phyloP scores from a whole-genome alignment of 257 asterid species.

The Ligustrum vulgare region DNA sequence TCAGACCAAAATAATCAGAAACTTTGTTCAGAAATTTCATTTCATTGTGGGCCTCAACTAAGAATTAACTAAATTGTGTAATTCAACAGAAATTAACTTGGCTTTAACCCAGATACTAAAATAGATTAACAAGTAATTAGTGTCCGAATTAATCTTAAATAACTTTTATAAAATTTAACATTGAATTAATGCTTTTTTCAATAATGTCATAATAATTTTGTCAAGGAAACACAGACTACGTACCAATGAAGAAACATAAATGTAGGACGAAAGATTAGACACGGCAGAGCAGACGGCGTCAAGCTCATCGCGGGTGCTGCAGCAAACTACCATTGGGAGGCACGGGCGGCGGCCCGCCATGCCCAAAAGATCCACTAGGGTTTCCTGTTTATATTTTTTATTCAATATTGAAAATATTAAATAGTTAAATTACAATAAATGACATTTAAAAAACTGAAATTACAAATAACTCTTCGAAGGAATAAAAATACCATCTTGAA shows the following conservation, averaged over 20 bases:
- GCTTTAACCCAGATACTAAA: background rate
- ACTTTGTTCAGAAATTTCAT: background rate
- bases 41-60: background rate
- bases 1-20: background rate
- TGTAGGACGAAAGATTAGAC: constrained; percentile 50
- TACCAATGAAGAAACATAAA: constrained; percentile 64
- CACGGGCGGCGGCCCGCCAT: constrained; percentile 80
- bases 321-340: constrained; percentile 79
- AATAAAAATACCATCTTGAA: constrained; percentile 69
- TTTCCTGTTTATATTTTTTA: constrained; percentile 42
- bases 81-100: background rate
- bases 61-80: background rate
- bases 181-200: too few species aligned
- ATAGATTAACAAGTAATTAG: background rate
- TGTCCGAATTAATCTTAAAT: background rate
- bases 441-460: constrained; percentile 2
- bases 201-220: background rate
- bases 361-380: constrained; percentile 69
- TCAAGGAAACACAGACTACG: background rate
- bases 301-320: constrained; percentile 89
- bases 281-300: constrained; percentile 72
- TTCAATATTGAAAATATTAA: constrained; percentile 1
- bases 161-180: too few species aligned
- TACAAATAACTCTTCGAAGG: background rate
- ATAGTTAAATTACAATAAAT: constrained; percentile 9